phyloP scores from a whole-genome alignment of 106 monocot genomes.

The Allium cepa region DNA sequence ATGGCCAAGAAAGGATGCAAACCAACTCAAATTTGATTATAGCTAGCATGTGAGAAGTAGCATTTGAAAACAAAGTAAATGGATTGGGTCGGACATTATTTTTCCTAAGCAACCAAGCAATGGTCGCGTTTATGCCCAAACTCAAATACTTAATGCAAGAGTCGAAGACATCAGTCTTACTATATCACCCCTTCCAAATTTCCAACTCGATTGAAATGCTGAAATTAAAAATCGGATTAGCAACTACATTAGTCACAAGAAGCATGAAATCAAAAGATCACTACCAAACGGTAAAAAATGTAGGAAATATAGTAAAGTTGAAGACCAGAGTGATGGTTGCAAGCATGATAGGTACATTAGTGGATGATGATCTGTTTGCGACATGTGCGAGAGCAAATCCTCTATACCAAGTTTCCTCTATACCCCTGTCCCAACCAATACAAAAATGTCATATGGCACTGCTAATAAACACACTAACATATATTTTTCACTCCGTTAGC shows the following conservation, averaged over 20 bases:
- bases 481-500: too few relatives aligned
- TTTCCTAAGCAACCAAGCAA: constrained; percentile 55
- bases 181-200: constrained; percentile 68
- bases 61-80: constrained; percentile 29
- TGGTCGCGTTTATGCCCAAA: constrained; percentile 32
- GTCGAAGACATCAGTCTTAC: constrained; percentile 32
- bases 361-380: constrained; percentile 57
- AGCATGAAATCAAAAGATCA: constrained; percentile 31
- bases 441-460: too few relatives aligned
- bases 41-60: constrained; percentile 9
- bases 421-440: too few relatives aligned
- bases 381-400: too few relatives aligned
- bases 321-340: constrained; percentile 13
- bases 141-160: constrained; percentile 65
- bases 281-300: constrained; percentile 17
- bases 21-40: constrained; percentile 40
- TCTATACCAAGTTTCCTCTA: too few relatives aligned
- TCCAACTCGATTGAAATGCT: constrained; percentile 43
- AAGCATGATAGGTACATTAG: constrained; percentile 32
- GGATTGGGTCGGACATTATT: constrained; percentile 49
- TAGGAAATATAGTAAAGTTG: not conserved
- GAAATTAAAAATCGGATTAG: constrained; percentile 30
- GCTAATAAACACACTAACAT: too few relatives aligned
- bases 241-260: constrained; percentile 61
- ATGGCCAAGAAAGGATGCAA: constrained; percentile 43